Percentiles rank a stretch among this genome's conserved stretches.
These are phyloP conservation scores for Sutorius eximius DNA, from an alignment of 1,284 basidiomycete species.

Conservation along the genomic window DNA sequence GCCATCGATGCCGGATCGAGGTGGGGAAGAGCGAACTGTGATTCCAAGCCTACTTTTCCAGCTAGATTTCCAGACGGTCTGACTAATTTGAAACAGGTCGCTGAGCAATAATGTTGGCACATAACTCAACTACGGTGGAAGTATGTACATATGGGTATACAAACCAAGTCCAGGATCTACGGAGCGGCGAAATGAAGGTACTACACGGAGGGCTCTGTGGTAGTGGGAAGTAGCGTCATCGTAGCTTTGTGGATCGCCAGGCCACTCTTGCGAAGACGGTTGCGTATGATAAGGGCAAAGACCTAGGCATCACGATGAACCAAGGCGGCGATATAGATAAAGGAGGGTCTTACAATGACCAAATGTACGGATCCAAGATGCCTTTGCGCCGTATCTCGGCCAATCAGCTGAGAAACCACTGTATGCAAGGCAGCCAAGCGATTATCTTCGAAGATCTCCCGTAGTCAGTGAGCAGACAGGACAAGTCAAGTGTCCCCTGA, in stretches of 20 bases:
- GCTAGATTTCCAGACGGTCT: neutral
- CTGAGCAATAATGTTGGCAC: neutral
- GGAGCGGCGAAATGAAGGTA: neutral
- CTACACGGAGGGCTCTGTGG: neutral
- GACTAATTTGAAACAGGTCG: slow-evolving; percentile 14
- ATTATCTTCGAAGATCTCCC: slow-evolving; percentile 20
- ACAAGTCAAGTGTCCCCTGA: slow-evolving; percentile 2
- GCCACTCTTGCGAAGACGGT: slow-evolving; percentile 4
- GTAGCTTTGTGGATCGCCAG: neutral
- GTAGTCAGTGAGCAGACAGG: slow-evolving; percentile 1
- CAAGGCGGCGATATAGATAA: neutral
- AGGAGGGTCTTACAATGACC: slow-evolving; percentile 15
- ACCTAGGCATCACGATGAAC: slow-evolving; percentile 19
- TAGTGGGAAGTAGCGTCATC: neutral
- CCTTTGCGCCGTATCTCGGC: slow-evolving; percentile 10
- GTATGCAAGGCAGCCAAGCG: slow-evolving; percentile 17
- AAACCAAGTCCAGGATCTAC: slow-evolving; percentile 5
- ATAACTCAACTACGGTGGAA: slow-evolving; percentile 8
- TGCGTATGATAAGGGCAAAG: slow-evolving; percentile 22
- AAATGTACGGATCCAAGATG: slow-evolving; percentile 18
- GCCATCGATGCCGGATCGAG: slow-evolving; percentile 24
- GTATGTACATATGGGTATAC: slow-evolving; percentile 9
- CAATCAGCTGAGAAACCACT: slow-evolving; percentile 23
- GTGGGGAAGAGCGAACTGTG: neutral
- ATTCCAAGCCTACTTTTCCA: neutral